Base-by-base conservation (phyloP, 2,329 filamentous ascomycete species). In the Hymenoscyphus linearis region DNA sequence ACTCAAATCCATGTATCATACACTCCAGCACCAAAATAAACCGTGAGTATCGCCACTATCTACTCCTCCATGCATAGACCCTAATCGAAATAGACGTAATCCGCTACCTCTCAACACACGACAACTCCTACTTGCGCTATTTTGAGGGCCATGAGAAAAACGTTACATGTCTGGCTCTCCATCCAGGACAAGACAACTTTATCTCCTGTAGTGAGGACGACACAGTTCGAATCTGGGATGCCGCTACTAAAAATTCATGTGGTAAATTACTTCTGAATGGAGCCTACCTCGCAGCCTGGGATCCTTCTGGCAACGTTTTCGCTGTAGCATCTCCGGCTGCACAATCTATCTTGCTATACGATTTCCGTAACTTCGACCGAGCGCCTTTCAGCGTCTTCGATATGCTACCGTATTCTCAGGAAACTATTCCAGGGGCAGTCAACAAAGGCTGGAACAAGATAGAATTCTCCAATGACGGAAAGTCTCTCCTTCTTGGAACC, bases 1-100 rank as follows among this genome's bases (percentile, higher is more conserved):
- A 63, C 66, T 91, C 91, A 6, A 52, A 40, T 16, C 60, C 54
- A 14, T 93, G 91, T 73, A 91, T 99, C 72, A 87, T 99, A 62
- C 97, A 98, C 72, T 93, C 95, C 57, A 96, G 91, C 73, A 99
- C 95, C 13, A 97, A 96, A 73, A 86, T 96, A 69, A 96, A 99
- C 72, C 84, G 89, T 91, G 79, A 64, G 78, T 64, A 35, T 54
- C 12, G 16, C 4, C 18, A 34, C 22, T 14, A 34, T 60, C 22
- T 3, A 1, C 14, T 35, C 52, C 12, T 25, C 7, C 13, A 31
- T 9, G 25, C 22, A 26, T 12, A n/a, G 18, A 44, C 12, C 58
- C 62, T 55, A 66, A 44, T 34, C 2, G 52, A 52, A 12, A 36
- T n/a, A 88, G 89, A 93, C 78, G 92, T 85, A 70, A 96, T 89